A percentile compares a stretch with the other conserved stretches of the same genome.
Evolutionary conservation across 371 early-diverging fungal species (phyloP).

Genomic region (Rhizopus stolonifer): DNA sequence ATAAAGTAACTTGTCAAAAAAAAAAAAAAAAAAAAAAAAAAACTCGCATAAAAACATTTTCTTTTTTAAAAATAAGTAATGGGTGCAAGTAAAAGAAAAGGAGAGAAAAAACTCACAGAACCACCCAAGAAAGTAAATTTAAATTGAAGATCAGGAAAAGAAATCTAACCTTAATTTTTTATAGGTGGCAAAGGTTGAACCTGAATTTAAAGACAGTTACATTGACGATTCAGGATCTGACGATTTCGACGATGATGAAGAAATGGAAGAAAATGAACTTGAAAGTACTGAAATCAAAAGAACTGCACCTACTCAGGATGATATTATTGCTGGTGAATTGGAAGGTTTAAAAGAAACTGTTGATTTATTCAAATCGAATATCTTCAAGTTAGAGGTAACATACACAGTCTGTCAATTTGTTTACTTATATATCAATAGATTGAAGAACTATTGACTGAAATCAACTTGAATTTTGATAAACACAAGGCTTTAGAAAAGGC

Average conservation of each 20-base stretch:
- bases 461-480: conserved; percentile 63
- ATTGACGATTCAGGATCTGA: conserved; percentile 43
- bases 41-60: not conserved
- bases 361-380: conserved; percentile 86
- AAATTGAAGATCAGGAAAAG: not conserved
- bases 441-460: conserved; percentile 82
- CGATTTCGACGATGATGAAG: conserved; percentile 47
- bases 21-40: no score
- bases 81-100: conserved; percentile 24
- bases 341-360: conserved; percentile 80
- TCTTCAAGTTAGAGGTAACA: conserved; percentile 82
- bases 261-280: conserved; percentile 25
- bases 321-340: conserved; percentile 80
- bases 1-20: no score
- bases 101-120: conserved; percentile 13
- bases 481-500: conserved; percentile 71
- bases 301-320: conserved; percentile 31
- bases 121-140: conserved; percentile 7
- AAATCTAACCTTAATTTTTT: not conserved
- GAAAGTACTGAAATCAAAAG: conserved; percentile 38
- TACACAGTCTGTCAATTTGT: not conserved
- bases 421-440: conserved; percentile 47
- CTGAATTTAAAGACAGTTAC: conserved; percentile 41
- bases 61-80: conserved; percentile 1
- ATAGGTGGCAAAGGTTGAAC: conserved; percentile 18